These are phyloP conservation scores for Thalassiosira profunda DNA, from an alignment of 108 stramenopile species.

Conservation along the genomic window DNA sequence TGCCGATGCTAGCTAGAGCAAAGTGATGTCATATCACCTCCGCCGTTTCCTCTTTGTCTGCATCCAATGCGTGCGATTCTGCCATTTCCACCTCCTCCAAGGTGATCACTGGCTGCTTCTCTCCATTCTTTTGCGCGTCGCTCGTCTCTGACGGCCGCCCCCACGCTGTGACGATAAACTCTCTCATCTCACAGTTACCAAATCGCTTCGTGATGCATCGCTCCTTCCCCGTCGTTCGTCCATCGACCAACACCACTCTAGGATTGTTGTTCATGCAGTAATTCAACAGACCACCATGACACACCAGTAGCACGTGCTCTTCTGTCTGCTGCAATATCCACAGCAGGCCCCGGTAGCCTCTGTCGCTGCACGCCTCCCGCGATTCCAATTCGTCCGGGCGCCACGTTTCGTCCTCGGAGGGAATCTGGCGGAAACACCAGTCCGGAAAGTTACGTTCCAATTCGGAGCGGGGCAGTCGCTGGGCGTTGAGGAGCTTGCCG, in stretches of 20 bases:
- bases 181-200: conserved; percentile 84
- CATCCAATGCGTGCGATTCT: background rate
- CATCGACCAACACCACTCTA: conserved; percentile 57
- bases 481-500: conserved; percentile 76
- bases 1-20: conserved; percentile 10
- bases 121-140: background rate
- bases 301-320: conserved; percentile 57
- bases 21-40: no score
- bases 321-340: conserved; percentile 64
- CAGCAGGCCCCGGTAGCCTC: conserved; percentile 66
- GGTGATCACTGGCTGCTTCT: conserved; percentile 21
- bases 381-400: conserved; percentile 78
- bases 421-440: conserved; percentile 63
- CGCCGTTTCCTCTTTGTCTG: no score
- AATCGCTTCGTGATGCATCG: conserved; percentile 60
- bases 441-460: conserved; percentile 58
- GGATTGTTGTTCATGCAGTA: conserved; percentile 67
- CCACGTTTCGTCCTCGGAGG: conserved; percentile 20
- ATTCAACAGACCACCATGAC: conserved; percentile 77
- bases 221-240: conserved; percentile 8
- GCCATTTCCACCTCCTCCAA: conserved; percentile 30
- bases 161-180: conserved; percentile 54
- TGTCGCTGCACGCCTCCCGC: conserved; percentile 59
- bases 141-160: background rate
- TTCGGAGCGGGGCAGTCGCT: conserved; percentile 55